phyloP scores from a whole-genome alignment of 495 filamentous ascomycete genomes.

The Penicillium lagena region DNA sequence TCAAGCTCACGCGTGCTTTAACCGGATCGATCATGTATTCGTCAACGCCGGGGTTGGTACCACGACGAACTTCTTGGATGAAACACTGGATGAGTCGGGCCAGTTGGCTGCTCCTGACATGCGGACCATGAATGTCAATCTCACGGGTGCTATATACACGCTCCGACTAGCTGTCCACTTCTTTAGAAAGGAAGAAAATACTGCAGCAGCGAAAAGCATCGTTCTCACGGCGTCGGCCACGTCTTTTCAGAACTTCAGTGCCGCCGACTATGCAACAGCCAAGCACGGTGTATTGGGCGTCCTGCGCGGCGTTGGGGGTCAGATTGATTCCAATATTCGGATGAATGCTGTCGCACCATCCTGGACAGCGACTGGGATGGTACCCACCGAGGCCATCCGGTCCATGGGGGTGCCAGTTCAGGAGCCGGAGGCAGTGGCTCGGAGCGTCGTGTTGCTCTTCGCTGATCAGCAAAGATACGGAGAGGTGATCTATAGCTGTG shows the following conservation, averaged over 20 bases:
- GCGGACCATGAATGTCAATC: slow-evolving; percentile 35
- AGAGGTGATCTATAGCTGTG: slow-evolving; percentile 32
- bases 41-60: slow-evolving; percentile 43
- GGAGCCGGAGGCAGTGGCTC: slow-evolving; percentile 26
- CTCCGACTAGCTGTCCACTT: slow-evolving; percentile 29
- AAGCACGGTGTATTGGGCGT: slow-evolving; percentile 37
- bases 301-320: slow-evolving; percentile 18
- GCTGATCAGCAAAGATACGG: slow-evolving; percentile 25
- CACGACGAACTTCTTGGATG: slow-evolving; percentile 28
- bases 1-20: slow-evolving; percentile 25
- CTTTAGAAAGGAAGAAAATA: slow-evolving; percentile 10
- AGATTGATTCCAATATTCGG: slow-evolving; percentile 16
- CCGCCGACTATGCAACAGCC: slow-evolving; percentile 28
- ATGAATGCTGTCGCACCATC: slow-evolving; percentile 37
- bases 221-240: slow-evolving; percentile 32
- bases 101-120: slow-evolving; percentile 34
- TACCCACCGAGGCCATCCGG: slow-evolving; percentile 13
- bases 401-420: slow-evolving; percentile 21
- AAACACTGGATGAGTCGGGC: slow-evolving; percentile 31
- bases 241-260: slow-evolving; percentile 30
- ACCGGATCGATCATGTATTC: slow-evolving; percentile 44
- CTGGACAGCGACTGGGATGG: slow-evolving; percentile 34
- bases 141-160: slow-evolving; percentile 36
- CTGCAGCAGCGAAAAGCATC: slow-evolving; percentile 19
- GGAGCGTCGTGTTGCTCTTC: slow-evolving; percentile 29